Percentiles rank a stretch among this genome's conserved stretches.
Conservation (phyloP, 441 rosid genomes). For the Euphorbia corollata region DNA sequence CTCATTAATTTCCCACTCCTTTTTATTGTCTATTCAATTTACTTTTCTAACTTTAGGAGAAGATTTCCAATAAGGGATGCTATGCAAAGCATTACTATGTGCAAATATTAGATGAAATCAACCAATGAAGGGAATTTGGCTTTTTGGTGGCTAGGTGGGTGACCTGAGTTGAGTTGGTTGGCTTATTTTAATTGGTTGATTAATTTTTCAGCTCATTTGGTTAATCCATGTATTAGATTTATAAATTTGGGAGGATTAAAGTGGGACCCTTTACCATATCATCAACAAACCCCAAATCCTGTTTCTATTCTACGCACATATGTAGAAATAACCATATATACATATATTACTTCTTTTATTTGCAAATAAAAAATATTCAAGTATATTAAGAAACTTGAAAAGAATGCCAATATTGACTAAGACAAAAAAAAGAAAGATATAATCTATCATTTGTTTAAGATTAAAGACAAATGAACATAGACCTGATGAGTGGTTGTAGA, state of each 20-base stretch:
- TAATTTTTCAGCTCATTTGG: conserved; percentile 28
- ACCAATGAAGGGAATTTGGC: conserved; percentile 14
- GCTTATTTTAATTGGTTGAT: conserved; percentile 30
- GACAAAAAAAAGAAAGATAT: conserved; percentile 22
- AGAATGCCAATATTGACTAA: conserved; percentile 44
- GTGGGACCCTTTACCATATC: conserved; percentile 27
- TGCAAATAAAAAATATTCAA: conserved; percentile 22
- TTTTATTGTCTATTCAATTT: conserved; percentile 23
- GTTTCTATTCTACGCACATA: conserved; percentile 7
- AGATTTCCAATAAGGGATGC: conserved; percentile 45
- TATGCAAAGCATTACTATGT: conserved; percentile 18
- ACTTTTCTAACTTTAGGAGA: conserved; percentile 31
- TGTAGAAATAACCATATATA: conserved; percentile 12
- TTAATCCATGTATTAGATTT: conserved; percentile 24
- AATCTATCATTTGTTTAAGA: conserved; percentile 16
- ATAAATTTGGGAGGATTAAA: conserved; percentile 22
- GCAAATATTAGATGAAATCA: conserved; percentile 27
- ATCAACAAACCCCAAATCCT: conserved; percentile 25
- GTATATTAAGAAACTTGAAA: conserved; percentile 15
- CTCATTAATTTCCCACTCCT: conserved; percentile 37
- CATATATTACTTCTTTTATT: conserved; percentile 25
- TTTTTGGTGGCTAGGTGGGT: conserved; percentile 34
- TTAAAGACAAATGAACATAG: conserved; percentile 11
- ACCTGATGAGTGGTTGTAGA: conserved; percentile 5
- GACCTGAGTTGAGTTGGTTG: conserved; percentile 15